Base-by-base conservation (phyloP, 768 basidiomycete genomes). In the Naganishia kalamii region DNA sequence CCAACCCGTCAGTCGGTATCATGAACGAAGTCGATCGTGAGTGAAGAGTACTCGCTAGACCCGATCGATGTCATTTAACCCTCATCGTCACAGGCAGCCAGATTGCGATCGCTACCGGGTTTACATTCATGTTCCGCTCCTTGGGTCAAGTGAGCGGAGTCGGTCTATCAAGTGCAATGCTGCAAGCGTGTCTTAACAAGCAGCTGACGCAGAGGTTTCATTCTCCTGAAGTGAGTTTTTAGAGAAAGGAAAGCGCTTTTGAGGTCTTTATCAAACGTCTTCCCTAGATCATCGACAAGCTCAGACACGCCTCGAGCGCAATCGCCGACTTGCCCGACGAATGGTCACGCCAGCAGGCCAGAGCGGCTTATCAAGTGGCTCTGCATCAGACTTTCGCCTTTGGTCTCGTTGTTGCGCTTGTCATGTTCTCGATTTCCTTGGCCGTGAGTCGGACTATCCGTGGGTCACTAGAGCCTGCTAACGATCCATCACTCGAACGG, bases 371-470 rank as follows among this genome's bases (percentile, higher is more conserved):
- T 37, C 13, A 48, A 15, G 25, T 60, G 6, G 50, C 66, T 15
- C 41, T 68, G 25, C 41, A 63, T 12, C 57, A 68, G 30, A 68
- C 66, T 4, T 68, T 68, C n/a, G 60, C 63, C 37, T 68, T 68
- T 27, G 62, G 66, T 3, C 48, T 52, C 15, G 52, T 50, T 23
- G 66, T 59, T 1, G 66, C 66, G 6, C 23, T 51, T 4, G 25
- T 27, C 7, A 62, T 67, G 17, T 63, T 63, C 44, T n/a, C 41
- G 3, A 51, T 60, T 5, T 62, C 66, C 2, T 32, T 67, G 12
- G 47, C 60, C 29, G 66, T 67, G 44, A 67, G 66, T 62, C 32
- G 17, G n/a, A 4, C 1, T 29, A 15, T 27, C 48, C 48, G 15
- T 30, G 2, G 15, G 3, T 29, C 27, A 29, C 25, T 49, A 15